Evolutionary conservation across 2,329 filamentous ascomycete species (phyloP).

Genomic region (Exophiala bonariae): DNA sequence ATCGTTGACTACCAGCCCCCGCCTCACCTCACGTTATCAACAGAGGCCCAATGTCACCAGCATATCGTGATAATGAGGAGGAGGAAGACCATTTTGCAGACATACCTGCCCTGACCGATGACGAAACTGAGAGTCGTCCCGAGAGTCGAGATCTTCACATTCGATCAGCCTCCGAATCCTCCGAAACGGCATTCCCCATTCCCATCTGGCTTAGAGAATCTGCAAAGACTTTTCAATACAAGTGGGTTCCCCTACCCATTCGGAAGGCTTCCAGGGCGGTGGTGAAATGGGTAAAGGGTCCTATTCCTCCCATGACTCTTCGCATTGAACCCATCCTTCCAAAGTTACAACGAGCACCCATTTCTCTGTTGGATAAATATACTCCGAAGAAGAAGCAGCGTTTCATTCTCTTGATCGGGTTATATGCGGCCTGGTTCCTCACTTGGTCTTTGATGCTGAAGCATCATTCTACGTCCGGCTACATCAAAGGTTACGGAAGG

Average conservation of each 20-base stretch:
- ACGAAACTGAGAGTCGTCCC: conserved; percentile 35
- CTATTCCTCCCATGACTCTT: conserved; percentile 46
- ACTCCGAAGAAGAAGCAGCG: conserved; percentile 49
- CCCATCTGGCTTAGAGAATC: conserved; percentile 51
- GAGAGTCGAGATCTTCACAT: conserved; percentile 36
- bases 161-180: conserved; percentile 24
- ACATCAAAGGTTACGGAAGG: conserved; percentile 50
- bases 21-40: conserved; percentile 3
- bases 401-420: conserved; percentile 39
- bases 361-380: conserved; percentile 43
- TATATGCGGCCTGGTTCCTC: conserved; percentile 49
- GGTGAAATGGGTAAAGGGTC: conserved; percentile 48
- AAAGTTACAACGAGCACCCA: conserved; percentile 46
- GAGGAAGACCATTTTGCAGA: conserved; percentile 19
- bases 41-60: conserved; percentile 7
- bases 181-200: conserved; percentile 28
- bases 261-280: conserved; percentile 45
- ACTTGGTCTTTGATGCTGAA: conserved; percentile 47
- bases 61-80: conserved; percentile 28
- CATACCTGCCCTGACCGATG: conserved; percentile 36
- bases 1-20: too few species aligned
- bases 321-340: conserved; percentile 49
- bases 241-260: conserved; percentile 48
- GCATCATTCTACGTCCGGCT: conserved; percentile 46
- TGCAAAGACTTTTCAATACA: conserved; percentile 47